A percentile compares a stretch with the other conserved stretches of the same genome.
Evolutionary conservation across 257 asterid genomes (phyloP).

Genomic region (Hygrophila difformis): DNA sequence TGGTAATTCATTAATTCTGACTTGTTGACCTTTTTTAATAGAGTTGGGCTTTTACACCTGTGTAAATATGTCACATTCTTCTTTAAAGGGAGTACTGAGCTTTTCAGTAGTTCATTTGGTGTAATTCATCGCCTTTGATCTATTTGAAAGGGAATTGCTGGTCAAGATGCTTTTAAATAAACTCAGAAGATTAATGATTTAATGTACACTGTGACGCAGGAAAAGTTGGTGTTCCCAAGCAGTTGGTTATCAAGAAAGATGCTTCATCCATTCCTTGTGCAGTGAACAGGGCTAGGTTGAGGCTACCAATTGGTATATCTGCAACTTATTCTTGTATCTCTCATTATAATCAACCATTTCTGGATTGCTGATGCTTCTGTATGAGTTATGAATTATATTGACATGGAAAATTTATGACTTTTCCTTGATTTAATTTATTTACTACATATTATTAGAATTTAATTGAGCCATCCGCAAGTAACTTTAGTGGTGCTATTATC

Average conservation of each 20-base stretch:
- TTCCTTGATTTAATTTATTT: too few species aligned
- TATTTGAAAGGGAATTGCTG: too few species aligned
- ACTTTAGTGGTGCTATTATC: too few species aligned
- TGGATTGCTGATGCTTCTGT: too few species aligned
- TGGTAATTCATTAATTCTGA: too few species aligned
- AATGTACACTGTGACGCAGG: constrained; percentile 36
- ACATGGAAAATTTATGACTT: too few species aligned
- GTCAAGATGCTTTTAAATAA: too few species aligned
- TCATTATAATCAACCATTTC: not conserved
- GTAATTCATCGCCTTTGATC: too few species aligned
- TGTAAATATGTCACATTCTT: not conserved
- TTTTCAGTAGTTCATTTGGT: not conserved
- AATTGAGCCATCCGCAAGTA: too few species aligned
- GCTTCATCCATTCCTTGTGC: constrained; percentile 69
- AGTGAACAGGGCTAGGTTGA: constrained; percentile 60
- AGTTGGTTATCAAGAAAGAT: constrained; percentile 81
- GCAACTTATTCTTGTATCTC: not conserved
- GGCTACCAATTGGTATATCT: constrained; percentile 71
- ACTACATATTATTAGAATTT: too few species aligned
- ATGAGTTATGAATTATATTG: too few species aligned
- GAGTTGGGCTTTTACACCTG: not conserved
- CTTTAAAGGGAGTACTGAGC: not conserved
- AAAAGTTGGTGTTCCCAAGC: constrained; percentile 80
- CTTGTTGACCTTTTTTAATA: not conserved
- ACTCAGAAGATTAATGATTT: too few species aligned